These are phyloP conservation scores for Gentiana macrophylla DNA, from an alignment of 257 asterid genomes.

Conservation along the genomic window DNA sequence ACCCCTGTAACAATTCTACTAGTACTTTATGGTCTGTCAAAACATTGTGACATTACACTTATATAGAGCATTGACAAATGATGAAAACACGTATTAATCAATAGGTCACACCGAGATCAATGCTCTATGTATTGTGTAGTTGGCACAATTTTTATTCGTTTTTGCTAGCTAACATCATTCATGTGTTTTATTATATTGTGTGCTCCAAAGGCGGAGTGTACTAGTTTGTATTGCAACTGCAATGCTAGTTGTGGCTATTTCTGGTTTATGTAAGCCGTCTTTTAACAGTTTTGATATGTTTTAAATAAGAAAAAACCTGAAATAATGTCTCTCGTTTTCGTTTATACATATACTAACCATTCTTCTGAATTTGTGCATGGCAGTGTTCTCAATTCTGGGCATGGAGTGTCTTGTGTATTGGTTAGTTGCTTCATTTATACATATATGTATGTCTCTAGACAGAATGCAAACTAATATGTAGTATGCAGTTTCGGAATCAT, in stretches of 20 bases:
- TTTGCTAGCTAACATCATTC: not conserved
- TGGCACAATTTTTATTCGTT: not conserved
- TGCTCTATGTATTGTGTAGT: too few species aligned
- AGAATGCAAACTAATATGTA: too few species aligned
- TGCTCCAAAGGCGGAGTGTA: constrained; percentile 10
- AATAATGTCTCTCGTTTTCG: too few species aligned
- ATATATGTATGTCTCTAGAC: too few species aligned
- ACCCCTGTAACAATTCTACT: constrained; percentile 18
- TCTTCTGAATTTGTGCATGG: not conserved
- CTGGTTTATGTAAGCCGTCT: constrained; percentile 19
- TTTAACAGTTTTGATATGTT: not conserved
- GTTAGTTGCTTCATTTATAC: constrained; percentile 12
- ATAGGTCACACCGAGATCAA: too few species aligned
- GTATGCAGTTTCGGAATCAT: constrained; percentile 20
- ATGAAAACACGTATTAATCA: too few species aligned
- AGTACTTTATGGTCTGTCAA: too few species aligned
- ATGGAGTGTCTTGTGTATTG: constrained; percentile 18
- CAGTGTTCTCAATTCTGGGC: constrained; percentile 34
- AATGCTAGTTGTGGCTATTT: constrained; percentile 16
- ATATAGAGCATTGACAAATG: too few species aligned
- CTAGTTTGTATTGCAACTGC: constrained; percentile 10
- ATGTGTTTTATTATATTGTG: too few species aligned
- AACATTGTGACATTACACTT: too few species aligned
- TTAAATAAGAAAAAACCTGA: too few species aligned
- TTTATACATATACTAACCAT: not conserved